phyloP scores from a whole-genome alignment of 495 filamentous ascomycete genomes.

The Daldinia loculata region DNA sequence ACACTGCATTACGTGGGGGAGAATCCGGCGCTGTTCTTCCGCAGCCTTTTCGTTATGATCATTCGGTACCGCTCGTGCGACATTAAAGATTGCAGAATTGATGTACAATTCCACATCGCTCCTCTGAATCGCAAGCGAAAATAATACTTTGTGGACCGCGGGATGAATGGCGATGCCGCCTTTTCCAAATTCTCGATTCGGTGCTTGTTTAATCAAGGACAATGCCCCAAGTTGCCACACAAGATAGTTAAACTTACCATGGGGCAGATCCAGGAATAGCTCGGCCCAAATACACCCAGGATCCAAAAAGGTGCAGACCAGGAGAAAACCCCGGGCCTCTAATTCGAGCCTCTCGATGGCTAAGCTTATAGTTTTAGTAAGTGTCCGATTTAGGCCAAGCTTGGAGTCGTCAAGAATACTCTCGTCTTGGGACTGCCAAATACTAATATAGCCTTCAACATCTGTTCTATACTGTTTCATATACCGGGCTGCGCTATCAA shows the following conservation, averaged over 20 bases:
- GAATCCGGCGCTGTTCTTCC: neutral
- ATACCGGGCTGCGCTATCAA: neutral
- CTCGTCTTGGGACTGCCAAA: neutral
- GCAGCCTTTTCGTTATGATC: neutral
- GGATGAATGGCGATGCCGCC: neutral
- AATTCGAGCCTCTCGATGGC: neutral
- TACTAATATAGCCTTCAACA: neutral
- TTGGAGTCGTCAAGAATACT: neutral
- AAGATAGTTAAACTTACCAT: neutral
- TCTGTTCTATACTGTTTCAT: neutral
- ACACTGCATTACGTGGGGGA: neutral
- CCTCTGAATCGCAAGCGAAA: neutral
- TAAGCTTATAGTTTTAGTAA: neutral
- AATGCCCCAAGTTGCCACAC: neutral
- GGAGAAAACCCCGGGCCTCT: neutral
- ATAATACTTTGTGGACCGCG: neutral
- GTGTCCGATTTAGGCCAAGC: neutral
- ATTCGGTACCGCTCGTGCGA: neutral
- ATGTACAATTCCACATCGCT: neutral
- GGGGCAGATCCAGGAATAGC: neutral
- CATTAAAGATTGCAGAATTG: neutral
- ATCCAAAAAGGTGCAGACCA: neutral
- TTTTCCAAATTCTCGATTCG: neutral
- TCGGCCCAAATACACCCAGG: neutral
- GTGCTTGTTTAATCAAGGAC: neutral